Evolutionary conservation across 768 basidiomycete species (phyloP), one percentile per base, ranked within the genome.

Genomic region (Phanerochaete sordida): DNA sequence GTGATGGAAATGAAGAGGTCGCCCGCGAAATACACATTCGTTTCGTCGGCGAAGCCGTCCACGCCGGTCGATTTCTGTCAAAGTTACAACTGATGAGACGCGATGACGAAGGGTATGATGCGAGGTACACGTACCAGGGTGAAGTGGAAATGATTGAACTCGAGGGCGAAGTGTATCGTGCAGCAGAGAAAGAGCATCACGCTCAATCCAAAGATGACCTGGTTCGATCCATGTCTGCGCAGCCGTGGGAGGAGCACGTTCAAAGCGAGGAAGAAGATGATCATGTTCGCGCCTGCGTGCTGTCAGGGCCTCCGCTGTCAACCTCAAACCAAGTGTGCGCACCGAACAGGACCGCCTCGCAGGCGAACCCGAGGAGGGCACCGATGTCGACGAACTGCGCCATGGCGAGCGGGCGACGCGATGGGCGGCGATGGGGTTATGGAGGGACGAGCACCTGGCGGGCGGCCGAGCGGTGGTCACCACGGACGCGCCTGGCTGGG

Each of bases 341-440:
- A 75, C 77, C 77, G 66, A 73, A 78, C 15, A 76, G 61, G n/a
- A 66, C 67, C 0, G 73, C 67, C 60, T 78, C 77, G 61, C 70
- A 75, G 1, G 57, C 71, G 53, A 77, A 77, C 27, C 76, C 76
- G 49, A 76, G 64, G 51, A 78, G 61, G 13, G 74, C 70, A 43
- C 75, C 70, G 1, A 76, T n/a, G 55, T 76, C 72, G 12, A 48
- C 47, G 24, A 48, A 48, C 24, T 48, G 24, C 3, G 47, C 47
- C 47, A 26, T 24, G 24, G 47, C 15, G 16, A 24, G 21, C 24
- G 13, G 47, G 9, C 47, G 24, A 26, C 6, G 47, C 47, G 24
- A 24, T 9, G 47, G 7, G 47, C 27, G 47, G 24, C 23, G 47
- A 11, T 19, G 4, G 47, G 19, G 24, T 11, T 19, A 26, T 19